Percentiles rank a stretch among this genome's conserved stretches.
Conservation (phyloP, 2,329 filamentous ascomycete species). For the Fusarium oligoseptatum region DNA sequence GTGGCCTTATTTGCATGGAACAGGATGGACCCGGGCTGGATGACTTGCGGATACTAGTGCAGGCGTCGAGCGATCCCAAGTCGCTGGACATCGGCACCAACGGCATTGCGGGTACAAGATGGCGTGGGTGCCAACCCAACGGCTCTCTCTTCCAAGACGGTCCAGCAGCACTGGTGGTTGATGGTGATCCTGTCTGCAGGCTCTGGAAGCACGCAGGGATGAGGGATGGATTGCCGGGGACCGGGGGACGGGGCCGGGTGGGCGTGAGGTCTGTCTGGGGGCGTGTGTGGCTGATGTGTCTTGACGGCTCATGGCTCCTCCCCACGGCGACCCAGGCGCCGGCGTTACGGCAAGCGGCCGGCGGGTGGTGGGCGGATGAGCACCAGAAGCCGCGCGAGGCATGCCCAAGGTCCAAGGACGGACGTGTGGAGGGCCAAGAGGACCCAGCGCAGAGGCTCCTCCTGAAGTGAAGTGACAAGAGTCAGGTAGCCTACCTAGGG, state of each 20-base stretch:
- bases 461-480: conserved; percentile 26
- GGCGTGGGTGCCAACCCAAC: conserved; percentile 43
- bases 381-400: conserved; percentile 38
- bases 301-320: conserved; percentile 38
- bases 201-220: conserved; percentile 36
- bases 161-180: conserved; percentile 29
- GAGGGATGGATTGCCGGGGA: conserved; percentile 38
- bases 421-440: conserved; percentile 22
- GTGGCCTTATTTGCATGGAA: conserved; percentile 47
- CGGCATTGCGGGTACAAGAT: conserved; percentile 43
- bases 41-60: conserved; percentile 49
- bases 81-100: conserved; percentile 44
- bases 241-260: conserved; percentile 44
- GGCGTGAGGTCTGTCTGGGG: conserved; percentile 30
- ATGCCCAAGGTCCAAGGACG: conserved; percentile 32
- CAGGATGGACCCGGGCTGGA: conserved; percentile 37
- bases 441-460: conserved; percentile 19
- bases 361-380: conserved; percentile 40
- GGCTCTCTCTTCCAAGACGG: conserved; percentile 36
- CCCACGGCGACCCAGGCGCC: conserved; percentile 27
- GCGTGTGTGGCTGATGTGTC: conserved; percentile 40
- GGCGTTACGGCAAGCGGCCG: conserved; percentile 32
- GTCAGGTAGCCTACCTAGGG: conserved; percentile 40
- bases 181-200: conserved; percentile 43
- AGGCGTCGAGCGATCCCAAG: conserved; percentile 43